Evolutionary conservation across 148 eudicot species (phyloP).

Genomic region (Chenopodium formosanum): DNA sequence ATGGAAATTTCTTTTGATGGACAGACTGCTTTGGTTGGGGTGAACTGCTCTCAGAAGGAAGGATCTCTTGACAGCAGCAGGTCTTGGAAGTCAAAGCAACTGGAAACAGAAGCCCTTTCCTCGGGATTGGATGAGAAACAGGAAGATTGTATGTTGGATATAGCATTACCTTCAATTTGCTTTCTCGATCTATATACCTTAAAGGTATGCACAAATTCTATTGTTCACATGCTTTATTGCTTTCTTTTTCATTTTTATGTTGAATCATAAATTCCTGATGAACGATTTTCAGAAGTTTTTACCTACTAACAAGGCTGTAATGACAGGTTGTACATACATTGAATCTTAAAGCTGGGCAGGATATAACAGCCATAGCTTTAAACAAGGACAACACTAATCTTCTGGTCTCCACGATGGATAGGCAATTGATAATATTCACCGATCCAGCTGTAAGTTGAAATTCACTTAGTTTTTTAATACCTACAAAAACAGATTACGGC

Average conservation of each 20-base stretch:
- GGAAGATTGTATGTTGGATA: slow-evolving; percentile 40
- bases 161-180: slow-evolving; percentile 78
- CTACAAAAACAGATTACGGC: neutral
- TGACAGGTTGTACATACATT: slow-evolving; percentile 72
- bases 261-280: neutral
- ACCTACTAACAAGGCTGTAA: slow-evolving; percentile 20
- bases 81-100: slow-evolving; percentile 33
- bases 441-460: slow-evolving; percentile 86
- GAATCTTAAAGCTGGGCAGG: slow-evolving; percentile 74
- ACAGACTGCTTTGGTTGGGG: slow-evolving; percentile 66
- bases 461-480: neutral
- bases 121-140: slow-evolving; percentile 33
- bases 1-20: slow-evolving; percentile 92
- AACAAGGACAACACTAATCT: slow-evolving; percentile 90
- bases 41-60: slow-evolving; percentile 59
- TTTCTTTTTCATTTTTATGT: neutral
- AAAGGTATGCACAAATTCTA: slow-evolving; percentile 41
- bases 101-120: slow-evolving; percentile 28
- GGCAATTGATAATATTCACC: slow-evolving; percentile 78
- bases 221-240: neutral
- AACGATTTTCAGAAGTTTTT: neutral
- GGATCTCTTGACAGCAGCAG: slow-evolving; percentile 32
- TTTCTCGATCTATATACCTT: slow-evolving; percentile 74
- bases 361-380: slow-evolving; percentile 79
- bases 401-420: slow-evolving; percentile 81